A percentile compares a stretch with the other conserved stretches of the same genome.
Conservation (phyloP, 495 filamentous ascomycete genomes). For the Barbatosphaeria neglecta region DNA sequence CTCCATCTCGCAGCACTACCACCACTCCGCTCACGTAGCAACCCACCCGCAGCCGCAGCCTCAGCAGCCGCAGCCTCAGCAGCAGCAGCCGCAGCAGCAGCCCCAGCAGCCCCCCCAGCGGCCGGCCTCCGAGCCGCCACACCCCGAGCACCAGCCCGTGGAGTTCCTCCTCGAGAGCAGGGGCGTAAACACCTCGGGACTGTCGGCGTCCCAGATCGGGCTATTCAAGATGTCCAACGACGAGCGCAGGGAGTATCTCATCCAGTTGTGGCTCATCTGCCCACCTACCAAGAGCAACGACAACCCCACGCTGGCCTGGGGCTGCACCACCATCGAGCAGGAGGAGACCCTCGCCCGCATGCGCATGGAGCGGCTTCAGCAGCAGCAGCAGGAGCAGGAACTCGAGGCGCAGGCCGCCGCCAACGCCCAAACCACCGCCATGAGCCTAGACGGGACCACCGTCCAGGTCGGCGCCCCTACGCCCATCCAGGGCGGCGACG, state of each 20-base stretch:
- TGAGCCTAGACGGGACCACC: constrained; percentile 38
- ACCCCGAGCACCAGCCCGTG: constrained; percentile 28
- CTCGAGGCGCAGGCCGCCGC: constrained; percentile 10
- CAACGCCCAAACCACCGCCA: constrained; percentile 11
- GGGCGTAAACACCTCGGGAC: constrained; percentile 39
- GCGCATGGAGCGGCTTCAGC: constrained; percentile 37
- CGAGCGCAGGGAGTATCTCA: constrained; percentile 44
- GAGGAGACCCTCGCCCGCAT: constrained; percentile 37
- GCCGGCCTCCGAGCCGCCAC: constrained; percentile 36
- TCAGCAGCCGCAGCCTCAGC: constrained; percentile 7
- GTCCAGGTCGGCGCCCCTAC: no score
- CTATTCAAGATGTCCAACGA: constrained; percentile 50
- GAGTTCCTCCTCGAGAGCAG: constrained; percentile 36
- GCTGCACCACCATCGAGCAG: constrained; percentile 35
- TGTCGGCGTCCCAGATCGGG: constrained; percentile 46
- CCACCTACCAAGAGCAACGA: constrained; percentile 30
- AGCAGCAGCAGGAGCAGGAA: constrained; percentile 15
- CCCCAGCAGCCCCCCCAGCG: constrained; percentile 18
- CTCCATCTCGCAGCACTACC: constrained; percentile 64
- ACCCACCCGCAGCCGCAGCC: constrained; percentile 12
- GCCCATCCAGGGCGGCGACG: constrained; percentile 36
- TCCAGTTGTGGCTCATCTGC: constrained; percentile 57
- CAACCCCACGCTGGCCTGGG: constrained; percentile 32
- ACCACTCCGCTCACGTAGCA: constrained; percentile 52
- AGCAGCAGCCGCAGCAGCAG: constrained; percentile 13